phyloP scores from a whole-genome alignment of 805 yeast species.

The Starmerella gropengiesseri region DNA sequence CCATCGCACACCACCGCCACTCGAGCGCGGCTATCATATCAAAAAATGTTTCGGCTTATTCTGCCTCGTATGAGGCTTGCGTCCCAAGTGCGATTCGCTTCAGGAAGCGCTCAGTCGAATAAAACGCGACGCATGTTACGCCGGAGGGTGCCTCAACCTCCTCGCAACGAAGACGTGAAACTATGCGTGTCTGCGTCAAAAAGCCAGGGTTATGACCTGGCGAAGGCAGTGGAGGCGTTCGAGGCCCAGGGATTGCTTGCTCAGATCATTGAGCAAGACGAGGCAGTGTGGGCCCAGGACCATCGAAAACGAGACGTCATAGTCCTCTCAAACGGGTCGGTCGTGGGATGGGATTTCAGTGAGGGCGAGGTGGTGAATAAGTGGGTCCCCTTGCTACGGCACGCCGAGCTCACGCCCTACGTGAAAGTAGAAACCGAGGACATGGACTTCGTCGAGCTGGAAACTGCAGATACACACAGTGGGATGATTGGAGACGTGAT shows the following conservation, averaged over 20 bases:
- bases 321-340: conserved; percentile 63
- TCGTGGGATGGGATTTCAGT: conserved; percentile 72
- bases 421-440: conserved; percentile 64
- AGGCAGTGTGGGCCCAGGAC: conserved; percentile 38
- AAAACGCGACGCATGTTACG: conserved; percentile 18
- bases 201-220: conserved; percentile 60
- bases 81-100: not conserved
- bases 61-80: not conserved
- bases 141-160: conserved; percentile 14
- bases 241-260: conserved; percentile 32
- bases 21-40: not conserved
- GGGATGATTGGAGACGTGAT: conserved; percentile 60
- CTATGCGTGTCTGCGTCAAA: conserved; percentile 61
- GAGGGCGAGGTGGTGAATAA: conserved; percentile 40
- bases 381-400: conserved; percentile 40
- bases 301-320: conserved; percentile 45
- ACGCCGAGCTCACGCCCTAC: conserved; percentile 40
- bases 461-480: conserved; percentile 30
- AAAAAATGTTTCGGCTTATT: not conserved
- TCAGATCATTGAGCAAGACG: conserved; percentile 42
- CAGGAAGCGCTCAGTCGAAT: conserved; percentile 19
- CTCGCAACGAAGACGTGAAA: conserved; percentile 14
- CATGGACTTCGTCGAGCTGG: conserved; percentile 58
- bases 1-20: not conserved
- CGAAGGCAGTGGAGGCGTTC: conserved; percentile 34